Conservation (phyloP, 805 yeast genomes). For the Saccharomycopsis capsularis region DNA sequence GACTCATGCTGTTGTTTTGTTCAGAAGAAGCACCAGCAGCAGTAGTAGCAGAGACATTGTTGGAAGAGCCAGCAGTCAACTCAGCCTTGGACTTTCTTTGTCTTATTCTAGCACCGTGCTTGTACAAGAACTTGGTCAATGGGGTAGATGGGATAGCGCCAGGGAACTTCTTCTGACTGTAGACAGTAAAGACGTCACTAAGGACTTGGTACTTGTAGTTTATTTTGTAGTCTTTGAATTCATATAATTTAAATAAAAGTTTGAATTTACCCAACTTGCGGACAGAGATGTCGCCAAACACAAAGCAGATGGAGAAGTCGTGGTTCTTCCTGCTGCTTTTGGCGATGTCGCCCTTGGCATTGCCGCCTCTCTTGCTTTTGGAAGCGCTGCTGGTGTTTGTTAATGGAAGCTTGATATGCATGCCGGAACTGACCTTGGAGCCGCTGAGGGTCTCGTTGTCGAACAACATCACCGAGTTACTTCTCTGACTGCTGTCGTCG, state of each 20-base stretch:
- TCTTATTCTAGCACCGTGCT: conserved; percentile 30
- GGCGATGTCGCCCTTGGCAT: background rate
- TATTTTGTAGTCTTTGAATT: conserved; percentile 25
- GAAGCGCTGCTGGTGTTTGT: conserved; percentile 19
- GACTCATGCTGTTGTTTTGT: background rate
- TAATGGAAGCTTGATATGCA: conserved; percentile 19
- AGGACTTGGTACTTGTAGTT: conserved; percentile 20
- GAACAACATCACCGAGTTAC: background rate
- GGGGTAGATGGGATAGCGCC: conserved; percentile 28
- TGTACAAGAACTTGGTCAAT: conserved; percentile 27
- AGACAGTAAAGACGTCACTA: conserved; percentile 26
- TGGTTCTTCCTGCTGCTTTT: background rate
- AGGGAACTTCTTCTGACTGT: conserved; percentile 30
- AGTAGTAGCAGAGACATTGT: background rate
- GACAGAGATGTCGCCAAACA: conserved; percentile 29
- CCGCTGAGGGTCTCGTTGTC: conserved; percentile 13
- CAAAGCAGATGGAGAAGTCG: conserved; percentile 28
- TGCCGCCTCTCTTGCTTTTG: conserved; percentile 20
- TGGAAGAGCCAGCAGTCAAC: background rate
- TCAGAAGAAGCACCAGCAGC: background rate
- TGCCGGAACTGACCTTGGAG: conserved; percentile 17
- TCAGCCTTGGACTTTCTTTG: conserved; percentile 25
- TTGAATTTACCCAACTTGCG: conserved; percentile 26
- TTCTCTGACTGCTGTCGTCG: background rate
- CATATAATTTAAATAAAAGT: conserved; percentile 28